A percentile compares a stretch with the other conserved stretches of the same genome.
Evolutionary conservation across 1,284 basidiomycete species (phyloP).

Genomic region (Cystobasidium sp.): DNA sequence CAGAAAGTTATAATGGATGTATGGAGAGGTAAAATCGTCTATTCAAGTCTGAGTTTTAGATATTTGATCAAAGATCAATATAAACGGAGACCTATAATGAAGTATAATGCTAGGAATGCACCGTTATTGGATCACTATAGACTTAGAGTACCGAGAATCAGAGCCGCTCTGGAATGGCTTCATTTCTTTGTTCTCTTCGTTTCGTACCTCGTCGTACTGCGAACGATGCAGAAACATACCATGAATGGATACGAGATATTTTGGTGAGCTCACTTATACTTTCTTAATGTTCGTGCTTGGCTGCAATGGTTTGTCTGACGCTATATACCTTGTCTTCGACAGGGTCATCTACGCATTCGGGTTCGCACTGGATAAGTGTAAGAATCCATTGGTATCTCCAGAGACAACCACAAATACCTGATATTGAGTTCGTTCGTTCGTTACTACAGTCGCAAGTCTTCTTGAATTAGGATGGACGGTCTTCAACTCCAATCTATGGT

Average conservation of each 20-base stretch:
- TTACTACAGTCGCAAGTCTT: conserved; percentile 53
- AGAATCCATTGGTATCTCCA: conserved; percentile 38
- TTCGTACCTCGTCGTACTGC: conserved; percentile 55
- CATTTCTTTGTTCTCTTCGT: conserved; percentile 56
- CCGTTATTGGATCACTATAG: conserved; percentile 59
- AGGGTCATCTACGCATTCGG: conserved; percentile 54
- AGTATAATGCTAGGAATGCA: conserved; percentile 57
- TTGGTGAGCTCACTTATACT: conserved; percentile 41
- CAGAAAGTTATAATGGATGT: conserved; percentile 53
- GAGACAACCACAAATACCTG: neutral
- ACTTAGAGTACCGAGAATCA: conserved; percentile 56
- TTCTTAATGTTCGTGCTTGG: conserved; percentile 22
- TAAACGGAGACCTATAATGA: conserved; percentile 57
- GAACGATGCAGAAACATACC: conserved; percentile 36
- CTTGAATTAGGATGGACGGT: conserved; percentile 48
- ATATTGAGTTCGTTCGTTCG: neutral
- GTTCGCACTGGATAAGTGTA: conserved; percentile 54
- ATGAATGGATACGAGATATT: conserved; percentile 50
- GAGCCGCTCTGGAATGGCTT: conserved; percentile 54
- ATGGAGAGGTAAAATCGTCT: conserved; percentile 54
- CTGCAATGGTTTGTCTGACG: neutral
- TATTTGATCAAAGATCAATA: conserved; percentile 57
- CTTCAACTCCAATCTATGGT: conserved; percentile 50
- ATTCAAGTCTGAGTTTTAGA: conserved; percentile 52
- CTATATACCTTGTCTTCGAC: conserved; percentile 30